Evolutionary conservation across 495 filamentous ascomycete species (phyloP).

Genomic region (Cryomyces minteri): DNA sequence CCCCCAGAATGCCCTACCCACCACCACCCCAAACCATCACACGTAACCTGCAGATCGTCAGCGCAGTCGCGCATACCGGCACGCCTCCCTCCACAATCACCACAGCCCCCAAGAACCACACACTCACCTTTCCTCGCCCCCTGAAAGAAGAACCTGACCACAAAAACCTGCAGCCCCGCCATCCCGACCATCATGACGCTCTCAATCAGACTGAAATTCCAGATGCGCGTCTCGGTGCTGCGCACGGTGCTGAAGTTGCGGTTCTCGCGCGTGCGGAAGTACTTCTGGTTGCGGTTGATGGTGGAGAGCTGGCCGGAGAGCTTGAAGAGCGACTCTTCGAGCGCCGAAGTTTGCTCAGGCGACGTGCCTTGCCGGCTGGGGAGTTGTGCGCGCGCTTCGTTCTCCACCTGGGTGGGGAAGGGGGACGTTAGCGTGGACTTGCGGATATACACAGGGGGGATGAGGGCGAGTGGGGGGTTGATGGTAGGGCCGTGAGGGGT

Average conservation of each 20-base stretch:
- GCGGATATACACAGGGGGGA: background rate
- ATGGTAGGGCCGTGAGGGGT: background rate
- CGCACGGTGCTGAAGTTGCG: constrained; percentile 95
- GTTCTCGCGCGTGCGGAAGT: constrained; percentile 98
- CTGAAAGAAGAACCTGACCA: constrained; percentile 98
- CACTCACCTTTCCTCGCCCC: constrained; percentile 54
- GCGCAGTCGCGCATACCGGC: no score
- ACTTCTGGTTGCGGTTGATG: constrained; percentile 94
- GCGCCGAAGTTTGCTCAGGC: constrained; percentile 75
- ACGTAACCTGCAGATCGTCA: no score
- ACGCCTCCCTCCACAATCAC: no score
- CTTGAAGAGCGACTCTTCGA: constrained; percentile 95
- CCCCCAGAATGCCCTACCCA: no score
- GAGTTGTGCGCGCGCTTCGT: constrained; percentile 67
- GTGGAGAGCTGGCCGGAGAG: constrained; percentile 88
- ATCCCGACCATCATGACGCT: constrained; percentile 83
- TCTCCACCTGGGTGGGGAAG: constrained; percentile 55
- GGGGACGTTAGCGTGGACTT: background rate
- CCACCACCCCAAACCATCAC: no score
- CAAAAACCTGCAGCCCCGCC: constrained; percentile 93
- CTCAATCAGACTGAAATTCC: constrained; percentile 94
- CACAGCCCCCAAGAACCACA: no score
- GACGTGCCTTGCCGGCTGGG: constrained; percentile 81
- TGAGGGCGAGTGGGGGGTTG: constrained; percentile 1
- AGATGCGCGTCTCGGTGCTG: constrained; percentile 87